phyloP scores from a whole-genome alignment of 148 eudicot genomes.

The Rhododendron ovatum region DNA sequence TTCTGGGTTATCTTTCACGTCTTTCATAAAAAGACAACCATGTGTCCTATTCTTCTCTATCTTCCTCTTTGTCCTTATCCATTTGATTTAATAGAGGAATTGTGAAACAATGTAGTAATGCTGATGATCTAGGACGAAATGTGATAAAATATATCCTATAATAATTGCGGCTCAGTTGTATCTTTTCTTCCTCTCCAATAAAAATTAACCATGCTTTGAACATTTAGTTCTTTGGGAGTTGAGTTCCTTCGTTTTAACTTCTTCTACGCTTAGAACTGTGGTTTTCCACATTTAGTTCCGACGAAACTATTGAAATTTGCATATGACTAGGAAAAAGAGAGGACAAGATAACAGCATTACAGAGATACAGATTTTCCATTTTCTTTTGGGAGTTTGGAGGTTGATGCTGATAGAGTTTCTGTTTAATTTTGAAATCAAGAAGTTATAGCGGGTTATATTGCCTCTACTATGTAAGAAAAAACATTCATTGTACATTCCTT shows the following conservation, averaged over 20 bases:
- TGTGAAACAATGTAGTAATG: background rate
- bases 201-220: background rate
- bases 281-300: background rate
- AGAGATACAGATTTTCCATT: background rate
- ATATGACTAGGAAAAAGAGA: background rate
- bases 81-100: background rate
- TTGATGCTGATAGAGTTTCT: background rate
- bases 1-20: background rate
- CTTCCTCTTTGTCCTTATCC: background rate
- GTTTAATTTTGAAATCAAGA: background rate
- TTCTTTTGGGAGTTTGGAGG: background rate
- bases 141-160: background rate
- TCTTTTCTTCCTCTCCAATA: background rate
- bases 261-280: background rate
- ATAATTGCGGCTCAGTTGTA: background rate
- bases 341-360: background rate
- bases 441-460: background rate
- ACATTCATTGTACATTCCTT: background rate
- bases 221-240: background rate
- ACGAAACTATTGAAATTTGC: slow-evolving; percentile 6
- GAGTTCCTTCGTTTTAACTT: background rate
- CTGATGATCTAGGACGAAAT: background rate
- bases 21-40: background rate
- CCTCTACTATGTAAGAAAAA: background rate
- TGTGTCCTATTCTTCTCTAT: background rate